phyloP scores from a whole-genome alignment of 345 rosid genomes.

The Gossypium raimondii region DNA sequence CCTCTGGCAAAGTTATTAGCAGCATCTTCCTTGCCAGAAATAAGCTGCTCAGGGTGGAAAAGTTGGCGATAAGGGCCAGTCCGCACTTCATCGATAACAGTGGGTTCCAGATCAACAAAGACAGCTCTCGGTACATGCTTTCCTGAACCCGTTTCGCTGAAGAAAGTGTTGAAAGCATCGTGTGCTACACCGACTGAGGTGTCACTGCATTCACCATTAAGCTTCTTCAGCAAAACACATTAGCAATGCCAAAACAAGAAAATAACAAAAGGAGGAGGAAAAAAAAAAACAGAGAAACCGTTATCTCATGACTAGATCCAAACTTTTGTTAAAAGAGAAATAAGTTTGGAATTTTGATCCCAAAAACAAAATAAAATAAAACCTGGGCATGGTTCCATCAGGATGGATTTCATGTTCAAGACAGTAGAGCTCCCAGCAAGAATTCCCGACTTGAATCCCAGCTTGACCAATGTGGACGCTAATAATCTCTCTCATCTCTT shows the following conservation, averaged over 20 bases:
- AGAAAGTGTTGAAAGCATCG: slow-evolving; percentile 1
- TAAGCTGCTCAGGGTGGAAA: slow-evolving; percentile 7
- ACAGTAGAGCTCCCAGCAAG: slow-evolving; percentile 1
- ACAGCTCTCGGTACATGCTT: slow-evolving; percentile 7
- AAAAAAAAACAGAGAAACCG: background rate
- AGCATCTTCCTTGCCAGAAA: slow-evolving; percentile 1
- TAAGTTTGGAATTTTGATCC: background rate
- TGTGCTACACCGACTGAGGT: background rate
- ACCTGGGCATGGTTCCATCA: slow-evolving; percentile 7
- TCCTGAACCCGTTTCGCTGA: background rate
- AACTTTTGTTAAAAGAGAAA: background rate
- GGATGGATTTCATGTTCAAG: slow-evolving; percentile 2
- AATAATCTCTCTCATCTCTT: background rate
- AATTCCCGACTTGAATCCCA: background rate
- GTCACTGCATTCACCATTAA: background rate
- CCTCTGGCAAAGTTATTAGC: slow-evolving; percentile 5
- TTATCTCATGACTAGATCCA: background rate
- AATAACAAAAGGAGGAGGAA: too few relatives aligned
- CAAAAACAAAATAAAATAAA: background rate
- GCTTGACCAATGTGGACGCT: slow-evolving; percentile 7
- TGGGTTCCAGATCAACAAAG: slow-evolving; percentile 3
- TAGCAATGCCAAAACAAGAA: background rate
- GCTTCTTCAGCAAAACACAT: too few relatives aligned
- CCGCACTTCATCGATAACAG: background rate
- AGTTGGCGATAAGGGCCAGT: background rate